Evolutionary conservation across 768 basidiomycete genomes (phyloP), one percentile per base, ranked within the genome.

Genomic region (Auricularia cornea): DNA sequence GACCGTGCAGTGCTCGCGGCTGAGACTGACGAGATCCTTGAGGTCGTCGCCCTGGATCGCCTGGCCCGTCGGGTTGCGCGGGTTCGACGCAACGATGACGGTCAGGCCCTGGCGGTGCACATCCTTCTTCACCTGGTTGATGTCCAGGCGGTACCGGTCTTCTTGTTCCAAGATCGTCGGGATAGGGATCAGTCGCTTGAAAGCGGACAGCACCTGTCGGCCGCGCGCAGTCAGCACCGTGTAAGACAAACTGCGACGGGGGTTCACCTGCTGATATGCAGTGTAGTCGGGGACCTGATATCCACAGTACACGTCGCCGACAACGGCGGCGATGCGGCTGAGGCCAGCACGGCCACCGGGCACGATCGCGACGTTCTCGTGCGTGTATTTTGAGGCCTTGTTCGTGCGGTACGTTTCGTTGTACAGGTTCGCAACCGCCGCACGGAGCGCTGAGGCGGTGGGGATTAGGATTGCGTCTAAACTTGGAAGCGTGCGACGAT

Each of bases 31-130:
- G 18, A 98, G 83, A 57, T 90, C 84, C 68, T 88, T 84, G 60
- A 98, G 83, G 8, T 95, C 90, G 16, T 89, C 80, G 3, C 91
- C 93, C 66, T 81, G 82, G 66, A 85, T 83, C 61, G 88, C 85
- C 72, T 96, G 94, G n/a, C 95, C 94, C 1, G 95, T 97, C 3
- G 95, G 94, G 72, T 97, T 98, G 61, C 94, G 86, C n/a, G 95
- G 95, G 75, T 97, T 98, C 28, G 91, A 94, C 0, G 92, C 90
- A 52, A 95, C 78, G 63, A 96, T 82, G 59, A 95, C 92, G 12
- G 88, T 84, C 23, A 95, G 78, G 16, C 93, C 92, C 75, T 94
- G 92, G 1, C 82, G 89, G 48, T 77, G 80, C 62, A 95, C 92
- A 67, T 95, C 92, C 78, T 80, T 87, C 84, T 86, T 87, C 41